These are phyloP conservation scores for Begonia masoniana DNA, from an alignment of 306 rosid species.

Conservation along the genomic window DNA sequence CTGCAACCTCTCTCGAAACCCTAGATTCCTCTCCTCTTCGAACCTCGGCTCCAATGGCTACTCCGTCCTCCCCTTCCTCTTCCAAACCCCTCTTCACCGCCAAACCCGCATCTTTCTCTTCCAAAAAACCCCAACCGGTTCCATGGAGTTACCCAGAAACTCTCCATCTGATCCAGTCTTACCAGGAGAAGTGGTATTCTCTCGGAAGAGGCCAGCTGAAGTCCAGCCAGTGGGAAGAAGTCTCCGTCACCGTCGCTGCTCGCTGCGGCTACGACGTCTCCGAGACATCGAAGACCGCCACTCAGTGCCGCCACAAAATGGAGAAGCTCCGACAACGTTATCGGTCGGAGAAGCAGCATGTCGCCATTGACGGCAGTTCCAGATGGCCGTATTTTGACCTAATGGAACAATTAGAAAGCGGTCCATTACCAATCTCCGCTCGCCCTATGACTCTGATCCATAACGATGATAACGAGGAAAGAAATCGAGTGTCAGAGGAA, in stretches of 20 bases:
- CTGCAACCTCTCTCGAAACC: too few relatives aligned
- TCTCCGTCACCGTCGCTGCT: conserved; percentile 73
- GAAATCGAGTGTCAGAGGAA: neutral
- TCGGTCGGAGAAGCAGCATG: conserved; percentile 46
- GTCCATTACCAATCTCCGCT: conserved; percentile 72
- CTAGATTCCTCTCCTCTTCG: too few relatives aligned
- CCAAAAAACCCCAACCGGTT: conserved; percentile 38
- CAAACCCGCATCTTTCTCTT: conserved; percentile 4
- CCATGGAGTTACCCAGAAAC: conserved; percentile 94
- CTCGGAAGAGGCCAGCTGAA: conserved; percentile 69
- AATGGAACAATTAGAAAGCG: conserved; percentile 65
- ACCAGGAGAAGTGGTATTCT: conserved; percentile 83
- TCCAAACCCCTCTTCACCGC: conserved; percentile 2
- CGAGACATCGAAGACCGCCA: conserved; percentile 48
- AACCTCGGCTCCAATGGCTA: neutral
- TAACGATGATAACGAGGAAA: neutral
- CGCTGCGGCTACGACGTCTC: conserved; percentile 57
- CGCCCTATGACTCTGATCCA: conserved; percentile 17
- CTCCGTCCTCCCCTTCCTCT: neutral
- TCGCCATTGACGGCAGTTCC: conserved; percentile 6
- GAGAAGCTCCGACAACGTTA: conserved; percentile 89
- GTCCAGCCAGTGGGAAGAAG: conserved; percentile 80
- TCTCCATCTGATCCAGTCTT: conserved; percentile 59
- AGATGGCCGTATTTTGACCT: conserved; percentile 58
- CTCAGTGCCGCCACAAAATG: conserved; percentile 88